phyloP scores from a whole-genome alignment of 345 rosid genomes.

The Ailanthus altissimus region DNA sequence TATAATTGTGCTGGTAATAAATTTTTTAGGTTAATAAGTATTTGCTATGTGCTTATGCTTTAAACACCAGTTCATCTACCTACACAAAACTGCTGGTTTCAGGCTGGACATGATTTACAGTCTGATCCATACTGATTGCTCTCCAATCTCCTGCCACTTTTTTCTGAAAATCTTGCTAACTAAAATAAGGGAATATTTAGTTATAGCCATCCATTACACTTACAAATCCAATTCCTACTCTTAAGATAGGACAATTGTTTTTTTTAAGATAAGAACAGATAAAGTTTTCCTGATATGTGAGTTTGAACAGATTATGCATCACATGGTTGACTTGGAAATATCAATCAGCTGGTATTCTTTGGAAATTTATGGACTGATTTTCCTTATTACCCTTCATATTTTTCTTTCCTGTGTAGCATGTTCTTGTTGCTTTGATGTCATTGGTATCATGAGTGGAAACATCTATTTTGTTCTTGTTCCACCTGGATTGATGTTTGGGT shows the following conservation, averaged over 20 bases:
- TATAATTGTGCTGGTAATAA: background rate
- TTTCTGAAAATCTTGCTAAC: background rate
- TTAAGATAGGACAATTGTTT: background rate
- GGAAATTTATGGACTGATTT: background rate
- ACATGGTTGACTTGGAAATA: background rate
- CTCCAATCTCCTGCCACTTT: slow-evolving; percentile 6
- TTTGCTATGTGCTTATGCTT: background rate
- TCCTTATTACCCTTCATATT: background rate
- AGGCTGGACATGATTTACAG: background rate
- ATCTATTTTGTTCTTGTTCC: background rate
- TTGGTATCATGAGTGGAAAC: background rate
- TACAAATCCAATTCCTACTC: background rate
- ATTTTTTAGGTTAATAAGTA: background rate
- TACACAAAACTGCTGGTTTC: background rate
- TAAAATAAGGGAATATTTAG: background rate
- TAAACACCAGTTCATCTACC: background rate
- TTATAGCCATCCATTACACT: background rate
- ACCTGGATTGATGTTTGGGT: background rate
- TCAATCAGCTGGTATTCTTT: background rate
- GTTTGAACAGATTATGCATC: background rate
- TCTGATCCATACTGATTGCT: background rate
- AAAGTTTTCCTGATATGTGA: background rate
- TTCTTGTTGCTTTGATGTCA: background rate
- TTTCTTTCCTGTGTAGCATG: background rate
- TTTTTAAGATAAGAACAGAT: background rate